A percentile compares a stretch with the other conserved stretches of the same genome.
phyloP scores from a whole-genome alignment of 306 rosid species.

The Trifolium subterraneum region DNA sequence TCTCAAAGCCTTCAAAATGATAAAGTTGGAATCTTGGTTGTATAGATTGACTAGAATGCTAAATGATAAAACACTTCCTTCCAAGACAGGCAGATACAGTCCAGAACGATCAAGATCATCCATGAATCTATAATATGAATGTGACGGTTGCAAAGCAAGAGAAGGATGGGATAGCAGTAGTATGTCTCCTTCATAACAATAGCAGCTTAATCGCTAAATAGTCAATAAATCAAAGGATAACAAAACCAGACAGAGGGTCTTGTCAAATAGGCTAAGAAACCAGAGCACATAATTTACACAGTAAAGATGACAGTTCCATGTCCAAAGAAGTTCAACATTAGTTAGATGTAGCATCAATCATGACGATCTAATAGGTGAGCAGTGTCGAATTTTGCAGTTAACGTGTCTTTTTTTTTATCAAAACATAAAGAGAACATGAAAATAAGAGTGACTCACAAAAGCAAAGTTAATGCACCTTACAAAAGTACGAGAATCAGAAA shows the following conservation, averaged over 20 bases:
- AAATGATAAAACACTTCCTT: constrained; percentile 3
- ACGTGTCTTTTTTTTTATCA: constrained; percentile 7
- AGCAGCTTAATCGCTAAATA: constrained; percentile 17
- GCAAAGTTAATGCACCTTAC: constrained; percentile 60
- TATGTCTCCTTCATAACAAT: constrained; percentile 8
- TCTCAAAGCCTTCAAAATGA: constrained; percentile 17
- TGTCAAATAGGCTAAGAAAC: constrained; percentile 30
- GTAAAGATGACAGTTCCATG: constrained; percentile 19
- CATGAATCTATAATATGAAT: constrained; percentile 15
- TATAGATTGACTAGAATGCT: constrained; percentile 1
- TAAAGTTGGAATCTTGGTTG: constrained; percentile 2
- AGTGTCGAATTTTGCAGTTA: neutral
- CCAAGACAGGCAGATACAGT: neutral
- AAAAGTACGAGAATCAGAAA: constrained; percentile 67
- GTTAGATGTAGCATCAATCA: constrained; percentile 11
- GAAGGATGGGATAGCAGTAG: neutral
- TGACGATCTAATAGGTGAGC: constrained; percentile 8
- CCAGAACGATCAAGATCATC: constrained; percentile 30
- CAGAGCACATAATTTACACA: constrained; percentile 21
- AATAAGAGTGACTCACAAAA: neutral
- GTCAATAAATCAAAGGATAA: constrained; percentile 13
- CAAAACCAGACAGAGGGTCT: neutral
- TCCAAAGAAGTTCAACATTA: constrained; percentile 1
- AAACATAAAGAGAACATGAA: neutral
- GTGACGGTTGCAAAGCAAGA: neutral